These are phyloP conservation scores for Corylus avellana DNA, from an alignment of 306 rosid species.

Conservation along the genomic window DNA sequence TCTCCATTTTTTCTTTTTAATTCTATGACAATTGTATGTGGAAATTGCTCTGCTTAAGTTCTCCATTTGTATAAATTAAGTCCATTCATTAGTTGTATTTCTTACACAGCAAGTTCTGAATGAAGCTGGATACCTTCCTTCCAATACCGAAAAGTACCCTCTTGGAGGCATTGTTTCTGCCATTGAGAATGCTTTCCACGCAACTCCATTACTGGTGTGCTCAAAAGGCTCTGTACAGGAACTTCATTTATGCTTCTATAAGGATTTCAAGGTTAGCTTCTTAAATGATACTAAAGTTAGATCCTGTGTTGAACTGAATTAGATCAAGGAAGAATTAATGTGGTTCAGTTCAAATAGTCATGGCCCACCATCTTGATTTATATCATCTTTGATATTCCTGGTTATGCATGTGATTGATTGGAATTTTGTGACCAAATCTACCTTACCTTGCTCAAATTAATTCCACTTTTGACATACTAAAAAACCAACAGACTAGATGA, in stretches of 20 bases:
- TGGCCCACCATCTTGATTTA: neutral
- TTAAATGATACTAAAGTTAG: constrained; percentile 1
- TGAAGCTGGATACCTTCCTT: constrained; percentile 83
- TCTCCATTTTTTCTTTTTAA: neutral
- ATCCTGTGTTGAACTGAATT: constrained; percentile 20
- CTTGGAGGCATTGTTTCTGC: constrained; percentile 88
- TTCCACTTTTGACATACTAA: neutral
- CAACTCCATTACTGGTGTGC: constrained; percentile 70
- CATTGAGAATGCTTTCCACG: constrained; percentile 84
- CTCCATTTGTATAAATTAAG: neutral
- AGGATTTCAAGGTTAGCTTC: constrained; percentile 73
- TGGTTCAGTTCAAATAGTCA: neutral
- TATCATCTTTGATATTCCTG: neutral
- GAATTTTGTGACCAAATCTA: neutral
- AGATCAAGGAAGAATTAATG: constrained; percentile 15
- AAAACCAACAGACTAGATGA: neutral
- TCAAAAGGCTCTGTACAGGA: constrained; percentile 65
- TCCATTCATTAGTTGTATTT: constrained; percentile 23
- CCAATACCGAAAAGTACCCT: constrained; percentile 88
- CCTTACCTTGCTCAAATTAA: neutral
- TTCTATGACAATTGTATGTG: neutral
- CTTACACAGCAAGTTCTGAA: constrained; percentile 64
- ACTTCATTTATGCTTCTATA: constrained; percentile 82
- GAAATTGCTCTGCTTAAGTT: neutral
- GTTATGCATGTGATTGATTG: neutral